Conservation (phyloP, 306 rosid genomes). For the Cucurbita pepo region DNA sequence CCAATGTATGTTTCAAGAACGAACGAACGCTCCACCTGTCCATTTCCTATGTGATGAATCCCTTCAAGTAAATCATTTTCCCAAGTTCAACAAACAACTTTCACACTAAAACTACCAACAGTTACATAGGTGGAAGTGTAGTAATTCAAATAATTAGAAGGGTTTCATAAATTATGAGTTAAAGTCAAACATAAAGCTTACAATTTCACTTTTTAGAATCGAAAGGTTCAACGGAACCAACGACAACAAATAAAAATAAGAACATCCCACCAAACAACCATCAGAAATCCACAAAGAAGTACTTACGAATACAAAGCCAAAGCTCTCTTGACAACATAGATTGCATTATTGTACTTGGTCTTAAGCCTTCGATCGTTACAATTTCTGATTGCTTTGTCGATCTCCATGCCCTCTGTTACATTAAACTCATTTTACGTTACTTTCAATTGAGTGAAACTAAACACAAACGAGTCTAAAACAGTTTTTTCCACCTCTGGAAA, state of each 20-base stretch:
- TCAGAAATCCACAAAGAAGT: slow-evolving; percentile 9
- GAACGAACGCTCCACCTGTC: background rate
- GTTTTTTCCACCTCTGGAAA: background rate
- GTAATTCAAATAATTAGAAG: background rate
- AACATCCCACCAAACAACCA: background rate
- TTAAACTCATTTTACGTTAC: background rate
- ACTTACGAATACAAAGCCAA: slow-evolving; percentile 75
- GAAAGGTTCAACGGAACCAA: background rate
- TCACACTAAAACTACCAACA: background rate
- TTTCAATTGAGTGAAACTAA: background rate
- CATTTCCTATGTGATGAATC: background rate
- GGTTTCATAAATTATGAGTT: background rate
- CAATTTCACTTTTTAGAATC: background rate
- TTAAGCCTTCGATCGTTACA: slow-evolving; percentile 78
- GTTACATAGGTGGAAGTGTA: background rate
- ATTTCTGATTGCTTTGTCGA: slow-evolving; percentile 67
- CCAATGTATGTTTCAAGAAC: background rate
- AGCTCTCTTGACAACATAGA: slow-evolving; percentile 80
- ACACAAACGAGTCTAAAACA: slow-evolving; percentile 3
- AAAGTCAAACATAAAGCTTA: background rate
- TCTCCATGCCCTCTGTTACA: slow-evolving; percentile 51
- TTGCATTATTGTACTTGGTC: slow-evolving; percentile 77
- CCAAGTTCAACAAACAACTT: background rate
- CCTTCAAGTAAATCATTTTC: background rate
- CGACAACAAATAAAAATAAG: background rate